phyloP scores from a whole-genome alignment of 352 stramenopile genomes.

The Aphanomyces stellatus region DNA sequence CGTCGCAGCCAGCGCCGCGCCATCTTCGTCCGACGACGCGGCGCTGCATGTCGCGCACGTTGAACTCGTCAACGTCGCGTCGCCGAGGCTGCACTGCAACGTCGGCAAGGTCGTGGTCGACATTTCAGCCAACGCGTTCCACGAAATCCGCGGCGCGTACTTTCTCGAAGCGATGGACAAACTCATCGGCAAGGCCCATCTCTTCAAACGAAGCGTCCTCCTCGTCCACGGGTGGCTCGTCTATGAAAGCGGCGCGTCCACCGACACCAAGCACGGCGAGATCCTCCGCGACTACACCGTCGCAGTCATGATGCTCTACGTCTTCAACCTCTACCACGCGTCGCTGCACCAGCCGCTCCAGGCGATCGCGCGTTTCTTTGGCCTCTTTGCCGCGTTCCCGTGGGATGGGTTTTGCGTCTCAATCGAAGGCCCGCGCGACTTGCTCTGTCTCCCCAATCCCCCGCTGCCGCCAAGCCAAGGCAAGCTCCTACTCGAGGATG shows the following conservation, averaged over 20 bases:
- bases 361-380: constrained; percentile 31
- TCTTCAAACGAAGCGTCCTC: constrained; percentile 33
- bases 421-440: constrained; percentile 24
- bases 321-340: constrained; percentile 31
- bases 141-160: constrained; percentile 25
- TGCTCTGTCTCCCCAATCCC: constrained; percentile 7
- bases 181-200: constrained; percentile 28
- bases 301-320: constrained; percentile 25
- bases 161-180: constrained; percentile 29
- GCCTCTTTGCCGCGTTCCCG: constrained; percentile 28
- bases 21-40: background rate
- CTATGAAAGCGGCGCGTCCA: constrained; percentile 27
- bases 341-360: constrained; percentile 30
- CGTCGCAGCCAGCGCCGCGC: constrained; percentile 19
- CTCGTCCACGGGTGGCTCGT: constrained; percentile 34
- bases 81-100: constrained; percentile 28
- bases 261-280: constrained; percentile 26
- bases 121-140: constrained; percentile 27
- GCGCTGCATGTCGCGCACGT: constrained; percentile 26
- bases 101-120: constrained; percentile 31
- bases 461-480: background rate
- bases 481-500: background rate
- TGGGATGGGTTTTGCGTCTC: constrained; percentile 25
- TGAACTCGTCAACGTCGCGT: constrained; percentile 29
- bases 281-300: constrained; percentile 24